Evolutionary conservation across 495 filamentous ascomycete genomes (phyloP).

Genomic region (Aspergillus coremiiformis): DNA sequence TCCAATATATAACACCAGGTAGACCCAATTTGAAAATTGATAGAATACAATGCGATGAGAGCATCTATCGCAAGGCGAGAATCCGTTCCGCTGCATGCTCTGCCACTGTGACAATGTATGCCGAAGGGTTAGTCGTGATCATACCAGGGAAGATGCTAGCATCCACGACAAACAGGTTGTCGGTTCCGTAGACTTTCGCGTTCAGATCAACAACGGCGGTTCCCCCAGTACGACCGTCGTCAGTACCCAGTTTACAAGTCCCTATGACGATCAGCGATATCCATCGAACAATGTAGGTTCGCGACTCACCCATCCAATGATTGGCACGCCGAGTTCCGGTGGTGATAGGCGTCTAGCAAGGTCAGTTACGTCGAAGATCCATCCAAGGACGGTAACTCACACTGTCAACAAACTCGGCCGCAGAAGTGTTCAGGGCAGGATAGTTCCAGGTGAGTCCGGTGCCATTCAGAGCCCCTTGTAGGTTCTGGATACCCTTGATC

Average conservation of each 20-base stretch:
- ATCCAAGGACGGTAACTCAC: background rate
- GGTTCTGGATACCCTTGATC: constrained; percentile 7
- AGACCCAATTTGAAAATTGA: background rate
- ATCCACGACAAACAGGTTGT: constrained; percentile 6
- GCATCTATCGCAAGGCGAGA: background rate
- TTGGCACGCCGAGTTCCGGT: constrained; percentile 2
- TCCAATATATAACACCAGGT: background rate
- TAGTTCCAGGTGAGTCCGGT: constrained; percentile 6
- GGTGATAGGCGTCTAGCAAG: background rate
- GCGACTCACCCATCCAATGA: constrained; percentile 15
- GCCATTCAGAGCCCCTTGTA: background rate
- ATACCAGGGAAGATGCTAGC: constrained; percentile 8
- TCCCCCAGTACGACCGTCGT: constrained; percentile 8
- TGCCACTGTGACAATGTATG: constrained; percentile 5
- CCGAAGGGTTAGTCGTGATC: constrained; percentile 5
- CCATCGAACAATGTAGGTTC: background rate
- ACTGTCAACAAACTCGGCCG: constrained; percentile 4
- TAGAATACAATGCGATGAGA: background rate
- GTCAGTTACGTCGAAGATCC: background rate
- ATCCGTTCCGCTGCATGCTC: constrained; percentile 4
- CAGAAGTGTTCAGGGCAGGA: constrained; percentile 3
- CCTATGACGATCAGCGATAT: constrained; percentile 1
- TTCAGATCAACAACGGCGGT: constrained; percentile 1
- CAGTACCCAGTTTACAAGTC: constrained; percentile 15
- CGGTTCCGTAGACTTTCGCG: constrained; percentile 4